Conservation (phyloP, 768 basidiomycete genomes). For the Boletus rubropictus region DNA sequence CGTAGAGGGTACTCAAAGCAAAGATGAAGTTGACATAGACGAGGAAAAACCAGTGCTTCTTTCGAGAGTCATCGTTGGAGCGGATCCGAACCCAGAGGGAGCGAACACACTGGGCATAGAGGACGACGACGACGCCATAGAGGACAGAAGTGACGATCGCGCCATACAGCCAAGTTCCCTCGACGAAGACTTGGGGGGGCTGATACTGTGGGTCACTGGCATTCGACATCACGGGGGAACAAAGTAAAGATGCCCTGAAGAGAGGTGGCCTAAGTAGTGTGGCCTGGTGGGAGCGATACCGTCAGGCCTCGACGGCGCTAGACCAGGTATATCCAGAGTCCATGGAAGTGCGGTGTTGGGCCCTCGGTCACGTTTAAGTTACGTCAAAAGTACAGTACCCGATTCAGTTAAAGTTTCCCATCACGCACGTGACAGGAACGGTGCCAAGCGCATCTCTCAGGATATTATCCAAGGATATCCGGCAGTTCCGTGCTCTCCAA, state of each 20-base stretch:
- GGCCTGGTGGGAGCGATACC: background rate
- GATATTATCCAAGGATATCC: background rate
- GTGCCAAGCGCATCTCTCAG: too few relatives aligned
- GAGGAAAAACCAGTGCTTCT: constrained; percentile 26
- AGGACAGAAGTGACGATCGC: constrained; percentile 25
- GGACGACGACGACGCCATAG: constrained; percentile 26
- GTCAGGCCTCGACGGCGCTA: background rate
- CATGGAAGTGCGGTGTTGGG: too few relatives aligned
- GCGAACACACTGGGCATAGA: constrained; percentile 23
- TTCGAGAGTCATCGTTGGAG: constrained; percentile 3
- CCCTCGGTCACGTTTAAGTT: too few relatives aligned
- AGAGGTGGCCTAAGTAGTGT: background rate
- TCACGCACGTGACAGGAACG: too few relatives aligned
- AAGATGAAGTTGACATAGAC: constrained; percentile 28
- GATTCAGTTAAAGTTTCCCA: too few relatives aligned
- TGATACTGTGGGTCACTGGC: constrained; percentile 9
- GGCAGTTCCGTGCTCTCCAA: too few relatives aligned
- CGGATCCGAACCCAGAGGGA: constrained; percentile 25
- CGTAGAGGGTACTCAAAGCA: constrained; percentile 26
- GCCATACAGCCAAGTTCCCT: constrained; percentile 29
- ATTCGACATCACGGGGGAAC: constrained; percentile 14
- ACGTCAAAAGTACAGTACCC: too few relatives aligned
- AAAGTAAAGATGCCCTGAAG: background rate
- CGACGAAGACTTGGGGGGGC: constrained; percentile 15
- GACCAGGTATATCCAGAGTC: constrained; percentile 2